Conservation (phyloP, 75 land plant genomes). For the Sequoiadendron giganteum region DNA sequence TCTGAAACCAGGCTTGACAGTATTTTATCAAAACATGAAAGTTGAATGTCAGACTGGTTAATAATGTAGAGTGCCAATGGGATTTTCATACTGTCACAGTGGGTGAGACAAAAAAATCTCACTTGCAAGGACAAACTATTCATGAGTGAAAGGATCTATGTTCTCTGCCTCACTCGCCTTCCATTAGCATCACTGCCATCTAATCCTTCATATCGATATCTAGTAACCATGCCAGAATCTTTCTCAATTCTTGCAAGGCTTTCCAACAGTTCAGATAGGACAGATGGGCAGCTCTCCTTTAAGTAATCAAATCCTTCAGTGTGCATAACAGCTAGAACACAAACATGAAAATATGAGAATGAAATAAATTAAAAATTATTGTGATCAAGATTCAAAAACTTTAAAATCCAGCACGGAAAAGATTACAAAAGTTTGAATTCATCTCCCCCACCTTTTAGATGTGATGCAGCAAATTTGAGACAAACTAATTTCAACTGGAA, state of each 20-base stretch:
- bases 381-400: background rate
- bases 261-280: constrained; percentile 70
- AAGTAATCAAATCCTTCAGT: constrained; percentile 78
- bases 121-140: background rate
- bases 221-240: constrained; percentile 27
- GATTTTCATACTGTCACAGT: background rate
- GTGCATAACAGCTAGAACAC: constrained; percentile 69
- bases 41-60: constrained; percentile 3
- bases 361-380: background rate
- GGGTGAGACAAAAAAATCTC: background rate
- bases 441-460: constrained; percentile 57
- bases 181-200: constrained; percentile 61
- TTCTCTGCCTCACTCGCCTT: constrained; percentile 60
- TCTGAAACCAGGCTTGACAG: background rate
- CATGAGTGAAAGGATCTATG: constrained; percentile 8
- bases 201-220: constrained; percentile 29
- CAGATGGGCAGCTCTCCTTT: constrained; percentile 61
- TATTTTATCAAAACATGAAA: constrained; percentile 1
- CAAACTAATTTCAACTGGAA: constrained; percentile 64
- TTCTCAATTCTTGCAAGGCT: constrained; percentile 56
- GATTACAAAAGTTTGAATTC: background rate
- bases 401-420: background rate
- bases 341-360: background rate
- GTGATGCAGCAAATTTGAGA: constrained; percentile 58
- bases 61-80: background rate